Conservation (phyloP, 2,329 filamentous ascomycete genomes). For the Dactylonectria estremocensis region DNA sequence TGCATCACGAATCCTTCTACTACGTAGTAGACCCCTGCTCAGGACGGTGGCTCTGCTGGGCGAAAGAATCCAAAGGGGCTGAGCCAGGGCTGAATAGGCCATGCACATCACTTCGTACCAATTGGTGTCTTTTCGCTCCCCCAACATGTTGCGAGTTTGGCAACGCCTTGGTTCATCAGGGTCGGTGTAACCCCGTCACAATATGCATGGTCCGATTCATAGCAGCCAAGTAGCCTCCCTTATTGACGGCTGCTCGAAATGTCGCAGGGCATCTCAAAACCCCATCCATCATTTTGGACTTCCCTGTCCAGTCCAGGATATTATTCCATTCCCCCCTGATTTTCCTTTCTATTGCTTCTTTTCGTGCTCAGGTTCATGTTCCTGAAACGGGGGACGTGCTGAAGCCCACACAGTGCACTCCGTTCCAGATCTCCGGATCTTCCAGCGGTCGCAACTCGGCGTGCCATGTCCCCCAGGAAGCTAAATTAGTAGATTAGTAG, state of each 20-base stretch:
- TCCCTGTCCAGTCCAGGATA: slow-evolving; percentile 5
- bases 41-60: slow-evolving; percentile 16
- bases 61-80: slow-evolving; percentile 23
- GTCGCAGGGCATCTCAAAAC: slow-evolving; percentile 5
- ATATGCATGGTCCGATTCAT: slow-evolving; percentile 13
- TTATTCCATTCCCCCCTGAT: slow-evolving; percentile 17
- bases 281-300: not conserved
- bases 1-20: slow-evolving; percentile 27
- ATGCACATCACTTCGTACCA: slow-evolving; percentile 14
- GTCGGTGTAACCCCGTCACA: slow-evolving; percentile 2
- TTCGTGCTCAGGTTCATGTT: slow-evolving; percentile 15
- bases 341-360: not conserved
- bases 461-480: slow-evolving; percentile 4
- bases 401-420: slow-evolving; percentile 25
- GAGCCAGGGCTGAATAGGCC: slow-evolving; percentile 26
- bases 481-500: slow-evolving; percentile 6
- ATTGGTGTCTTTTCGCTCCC: slow-evolving; percentile 10
- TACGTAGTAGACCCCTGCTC: slow-evolving; percentile 24
- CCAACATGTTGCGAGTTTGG: not conserved
- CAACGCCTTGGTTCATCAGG: slow-evolving; percentile 10
- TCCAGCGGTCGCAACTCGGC: slow-evolving; percentile 17
- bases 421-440: slow-evolving; percentile 27
- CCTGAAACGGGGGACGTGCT: slow-evolving; percentile 31
- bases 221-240: slow-evolving; percentile 1
- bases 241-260: not conserved